A percentile compares a stretch with the other conserved stretches of the same genome.
phyloP scores from a whole-genome alignment of 441 rosid species.

The Bocquillonia castaneifolia region DNA sequence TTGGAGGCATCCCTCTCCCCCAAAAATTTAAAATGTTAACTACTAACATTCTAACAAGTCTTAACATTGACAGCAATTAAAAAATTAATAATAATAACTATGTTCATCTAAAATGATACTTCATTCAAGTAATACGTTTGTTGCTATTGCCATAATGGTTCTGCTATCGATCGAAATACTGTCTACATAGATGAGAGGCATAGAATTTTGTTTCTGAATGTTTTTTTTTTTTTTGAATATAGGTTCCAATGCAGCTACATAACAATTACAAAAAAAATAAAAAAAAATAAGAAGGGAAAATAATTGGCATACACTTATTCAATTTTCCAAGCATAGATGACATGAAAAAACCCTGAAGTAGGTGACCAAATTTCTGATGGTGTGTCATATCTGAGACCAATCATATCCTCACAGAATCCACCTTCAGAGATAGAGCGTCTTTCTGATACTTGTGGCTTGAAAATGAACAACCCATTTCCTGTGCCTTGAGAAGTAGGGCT shows the following conservation, averaged over 20 bases:
- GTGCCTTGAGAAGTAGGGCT: conserved; percentile 25
- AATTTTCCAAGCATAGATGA: conserved; percentile 57
- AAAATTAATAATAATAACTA: no score
- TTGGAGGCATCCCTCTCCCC: no score
- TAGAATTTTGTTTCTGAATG: no score
- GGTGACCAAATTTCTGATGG: conserved; percentile 18
- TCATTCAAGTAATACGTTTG: no score
- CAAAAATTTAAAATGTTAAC: no score
- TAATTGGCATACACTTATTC: conserved; percentile 17
- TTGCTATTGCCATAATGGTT: no score
- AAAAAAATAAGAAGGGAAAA: neutral
- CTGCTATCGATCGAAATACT: no score
- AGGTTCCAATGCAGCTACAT: neutral
- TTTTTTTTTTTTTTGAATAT: no score
- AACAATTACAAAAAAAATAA: neutral
- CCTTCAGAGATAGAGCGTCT: neutral
- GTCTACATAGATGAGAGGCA: no score
- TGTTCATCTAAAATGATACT: no score
- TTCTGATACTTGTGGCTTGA: conserved; percentile 37
- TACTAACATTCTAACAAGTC: no score
- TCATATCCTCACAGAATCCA: conserved; percentile 11
- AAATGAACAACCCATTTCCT: conserved; percentile 54
- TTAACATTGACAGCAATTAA: no score
- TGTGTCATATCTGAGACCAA: conserved; percentile 12
- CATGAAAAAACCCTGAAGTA: conserved; percentile 43